Conservation (phyloP, 345 rosid species). For the Litchi chinensis region DNA sequence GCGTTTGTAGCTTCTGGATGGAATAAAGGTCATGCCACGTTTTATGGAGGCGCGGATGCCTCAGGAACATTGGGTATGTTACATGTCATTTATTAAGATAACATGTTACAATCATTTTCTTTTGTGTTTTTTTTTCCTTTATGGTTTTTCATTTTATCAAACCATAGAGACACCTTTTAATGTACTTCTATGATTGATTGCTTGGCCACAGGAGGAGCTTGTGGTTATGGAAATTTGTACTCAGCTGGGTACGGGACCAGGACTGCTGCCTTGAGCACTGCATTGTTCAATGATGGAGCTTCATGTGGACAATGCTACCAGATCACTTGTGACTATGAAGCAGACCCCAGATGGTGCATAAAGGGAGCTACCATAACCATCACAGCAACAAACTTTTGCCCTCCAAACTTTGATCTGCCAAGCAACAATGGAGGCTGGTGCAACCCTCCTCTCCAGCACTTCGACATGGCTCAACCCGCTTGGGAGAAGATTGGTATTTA, state of each 20-base stretch:
- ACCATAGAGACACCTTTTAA: no score
- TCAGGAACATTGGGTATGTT: slow-evolving; percentile 80
- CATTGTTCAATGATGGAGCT: slow-evolving; percentile 69
- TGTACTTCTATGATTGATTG: not conserved
- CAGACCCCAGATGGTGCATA: slow-evolving; percentile 69
- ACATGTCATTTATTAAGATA: not conserved
- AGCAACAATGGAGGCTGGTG: slow-evolving; percentile 95
- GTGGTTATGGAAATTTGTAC: slow-evolving; percentile 77
- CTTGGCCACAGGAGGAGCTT: slow-evolving; percentile 64
- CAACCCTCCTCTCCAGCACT: slow-evolving; percentile 92
- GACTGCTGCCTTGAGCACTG: slow-evolving; percentile 80
- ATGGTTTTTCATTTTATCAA: no score
- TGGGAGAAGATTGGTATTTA: slow-evolving; percentile 90
- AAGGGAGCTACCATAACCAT: slow-evolving; percentile 58
- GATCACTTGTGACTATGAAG: slow-evolving; percentile 55
- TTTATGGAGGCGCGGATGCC: slow-evolving; percentile 84
- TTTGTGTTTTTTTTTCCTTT: no score
- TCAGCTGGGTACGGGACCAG: slow-evolving; percentile 65
- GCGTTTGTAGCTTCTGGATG: slow-evolving; percentile 60
- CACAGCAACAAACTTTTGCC: slow-evolving; percentile 82
- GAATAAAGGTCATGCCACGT: slow-evolving; percentile 73
- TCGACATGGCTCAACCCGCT: slow-evolving; percentile 95
- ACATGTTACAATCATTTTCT: slow-evolving; percentile 26
- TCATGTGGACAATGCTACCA: slow-evolving; percentile 74
- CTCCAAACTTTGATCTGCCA: slow-evolving; percentile 71